Conservation (phyloP, 202 grass and related monocot genomes). For the Panicum virgatum region DNA sequence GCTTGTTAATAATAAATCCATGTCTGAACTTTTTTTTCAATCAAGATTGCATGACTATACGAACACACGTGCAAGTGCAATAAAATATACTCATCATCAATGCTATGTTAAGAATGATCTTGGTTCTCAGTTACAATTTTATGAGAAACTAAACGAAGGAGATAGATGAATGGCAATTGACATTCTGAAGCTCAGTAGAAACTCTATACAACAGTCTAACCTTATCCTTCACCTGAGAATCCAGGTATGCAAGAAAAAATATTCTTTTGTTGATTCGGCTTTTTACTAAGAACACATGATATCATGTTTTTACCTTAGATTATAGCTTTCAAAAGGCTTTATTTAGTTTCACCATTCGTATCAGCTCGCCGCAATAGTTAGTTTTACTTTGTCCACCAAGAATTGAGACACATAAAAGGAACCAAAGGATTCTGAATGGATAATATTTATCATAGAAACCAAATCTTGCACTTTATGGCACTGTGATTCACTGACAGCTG, state of each 20-base stretch:
- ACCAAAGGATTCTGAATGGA: not conserved
- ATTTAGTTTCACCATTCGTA: not conserved
- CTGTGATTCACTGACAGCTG: not conserved
- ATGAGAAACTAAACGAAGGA: not conserved
- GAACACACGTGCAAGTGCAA: conserved; percentile 37
- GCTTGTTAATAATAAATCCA: not conserved
- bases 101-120: not conserved
- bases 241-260: not conserved
- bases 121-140: not conserved
- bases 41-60: not conserved
- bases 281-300: not conserved
- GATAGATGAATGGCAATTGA: not conserved
- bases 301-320: conserved; percentile 3
- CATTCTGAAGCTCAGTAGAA: not conserved
- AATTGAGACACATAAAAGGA: not conserved
- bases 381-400: not conserved
- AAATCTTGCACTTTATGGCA: not conserved
- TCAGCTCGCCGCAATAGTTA: not conserved
- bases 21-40: not conserved
- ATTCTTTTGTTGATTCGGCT: not conserved
- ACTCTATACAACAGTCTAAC: not conserved
- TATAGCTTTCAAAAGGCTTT: not conserved
- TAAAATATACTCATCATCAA: not conserved
- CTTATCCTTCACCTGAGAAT: not conserved
- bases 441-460: not conserved